A percentile compares a stretch with the other conserved stretches of the same genome.
phyloP scores from a whole-genome alignment of 2,329 filamentous ascomycete genomes.

The Sclerotiophoma versabilis region DNA sequence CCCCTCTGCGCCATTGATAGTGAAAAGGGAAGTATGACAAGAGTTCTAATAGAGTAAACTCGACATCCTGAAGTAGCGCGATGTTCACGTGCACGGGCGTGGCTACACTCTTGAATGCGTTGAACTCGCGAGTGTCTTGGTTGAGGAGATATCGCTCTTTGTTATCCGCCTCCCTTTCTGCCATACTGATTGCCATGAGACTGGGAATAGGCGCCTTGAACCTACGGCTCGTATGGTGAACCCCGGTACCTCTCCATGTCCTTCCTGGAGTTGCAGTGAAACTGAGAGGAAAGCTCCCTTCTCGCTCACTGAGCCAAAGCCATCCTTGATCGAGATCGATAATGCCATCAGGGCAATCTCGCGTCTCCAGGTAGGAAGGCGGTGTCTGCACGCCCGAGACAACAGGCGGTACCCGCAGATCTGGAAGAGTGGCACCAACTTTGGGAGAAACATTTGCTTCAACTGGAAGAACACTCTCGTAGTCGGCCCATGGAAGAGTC shows the following conservation, averaged over 20 bases:
- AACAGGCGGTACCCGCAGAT: too few species aligned
- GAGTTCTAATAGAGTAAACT: conserved; percentile 27
- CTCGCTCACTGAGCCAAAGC: conserved; percentile 21
- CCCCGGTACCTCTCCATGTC: conserved; percentile 6
- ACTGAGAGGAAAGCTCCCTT: neutral
- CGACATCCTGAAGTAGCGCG: conserved; percentile 15
- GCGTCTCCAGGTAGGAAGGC: conserved; percentile 2
- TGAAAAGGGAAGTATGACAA: conserved; percentile 25
- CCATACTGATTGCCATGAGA: conserved; percentile 16
- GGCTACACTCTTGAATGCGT: conserved; percentile 23
- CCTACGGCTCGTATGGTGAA: neutral
- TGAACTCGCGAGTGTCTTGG: conserved; percentile 13
- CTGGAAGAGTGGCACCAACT: neutral
- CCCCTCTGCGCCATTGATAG: conserved; percentile 24
- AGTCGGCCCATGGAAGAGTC: conserved; percentile 7
- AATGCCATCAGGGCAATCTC: conserved; percentile 25
- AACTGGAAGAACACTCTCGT: neutral
- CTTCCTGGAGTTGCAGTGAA: conserved; percentile 10
- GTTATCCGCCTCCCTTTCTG: neutral
- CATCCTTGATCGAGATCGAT: conserved; percentile 27
- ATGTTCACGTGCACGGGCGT: conserved; percentile 23
- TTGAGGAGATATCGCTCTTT: conserved; percentile 4
- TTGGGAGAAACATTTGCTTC: neutral
- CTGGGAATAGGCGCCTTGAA: conserved; percentile 22
- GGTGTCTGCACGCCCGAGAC: neutral